Evolutionary conservation across 106 monocot genomes (phyloP).

Genomic region (Allium fistulosum): DNA sequence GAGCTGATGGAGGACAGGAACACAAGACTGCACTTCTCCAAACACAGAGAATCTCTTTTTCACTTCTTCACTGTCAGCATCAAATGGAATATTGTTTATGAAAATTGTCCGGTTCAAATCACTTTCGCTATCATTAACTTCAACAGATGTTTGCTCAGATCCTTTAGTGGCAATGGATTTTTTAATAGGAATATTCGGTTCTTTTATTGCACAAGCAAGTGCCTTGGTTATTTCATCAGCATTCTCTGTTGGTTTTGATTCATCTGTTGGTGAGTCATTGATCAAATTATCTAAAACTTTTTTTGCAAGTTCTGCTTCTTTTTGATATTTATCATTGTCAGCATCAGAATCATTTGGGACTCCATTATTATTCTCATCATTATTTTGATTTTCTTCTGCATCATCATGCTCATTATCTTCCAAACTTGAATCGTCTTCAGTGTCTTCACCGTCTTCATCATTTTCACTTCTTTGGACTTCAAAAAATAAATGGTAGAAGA

Average conservation of each 20-base stretch:
- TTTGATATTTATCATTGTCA: slow-evolving; percentile 33
- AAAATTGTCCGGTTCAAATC: slow-evolving; percentile 82
- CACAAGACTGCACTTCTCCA: slow-evolving; percentile 69
- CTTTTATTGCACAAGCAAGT: slow-evolving; percentile 11
- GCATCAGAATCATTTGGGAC: background rate
- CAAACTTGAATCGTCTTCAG: slow-evolving; percentile 4
- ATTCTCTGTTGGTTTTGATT: slow-evolving; percentile 22
- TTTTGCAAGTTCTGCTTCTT: slow-evolving; percentile 66
- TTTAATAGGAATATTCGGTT: slow-evolving; percentile 12
- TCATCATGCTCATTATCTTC: slow-evolving; percentile 7
- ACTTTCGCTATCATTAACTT: slow-evolving; percentile 12
- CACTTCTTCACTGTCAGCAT: slow-evolving; percentile 69
- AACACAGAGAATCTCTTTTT: slow-evolving; percentile 76
- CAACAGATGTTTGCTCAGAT: slow-evolving; percentile 13
- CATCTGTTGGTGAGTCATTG: slow-evolving; percentile 21
- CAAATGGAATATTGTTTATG: slow-evolving; percentile 93
- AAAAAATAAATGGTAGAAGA: background rate
- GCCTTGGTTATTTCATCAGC: background rate
- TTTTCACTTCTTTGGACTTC: slow-evolving; percentile 7
- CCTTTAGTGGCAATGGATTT: background rate
- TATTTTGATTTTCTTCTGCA: slow-evolving; percentile 8
- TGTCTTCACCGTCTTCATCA: slow-evolving; percentile 16
- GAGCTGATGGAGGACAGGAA: slow-evolving; percentile 71
- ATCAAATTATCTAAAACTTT: slow-evolving; percentile 73
- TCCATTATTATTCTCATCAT: slow-evolving; percentile 10